Conservation (phyloP, 2,329 filamentous ascomycete species). For the Coleophoma cylindrospora region DNA sequence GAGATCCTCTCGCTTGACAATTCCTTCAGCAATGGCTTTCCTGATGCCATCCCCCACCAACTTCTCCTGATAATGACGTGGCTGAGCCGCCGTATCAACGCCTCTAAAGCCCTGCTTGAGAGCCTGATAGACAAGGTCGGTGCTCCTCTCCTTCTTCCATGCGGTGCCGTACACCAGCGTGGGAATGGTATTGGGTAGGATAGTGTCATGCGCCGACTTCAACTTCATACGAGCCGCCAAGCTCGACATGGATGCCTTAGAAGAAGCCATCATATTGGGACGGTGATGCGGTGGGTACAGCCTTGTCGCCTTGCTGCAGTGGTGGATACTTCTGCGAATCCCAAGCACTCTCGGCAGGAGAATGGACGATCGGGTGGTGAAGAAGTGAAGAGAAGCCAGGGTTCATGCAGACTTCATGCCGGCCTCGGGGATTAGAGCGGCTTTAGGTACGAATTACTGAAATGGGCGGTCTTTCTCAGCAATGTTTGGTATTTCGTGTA, state of each 20-base stretch:
- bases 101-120: slow-evolving; percentile 65
- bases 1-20: slow-evolving; percentile 54
- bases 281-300: not conserved
- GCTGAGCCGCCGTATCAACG: slow-evolving; percentile 75
- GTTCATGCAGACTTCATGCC: too few species aligned
- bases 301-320: not conserved
- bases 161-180: slow-evolving; percentile 72
- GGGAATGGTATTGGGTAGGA: slow-evolving; percentile 33
- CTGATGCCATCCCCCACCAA: slow-evolving; percentile 64
- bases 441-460: too few species aligned
- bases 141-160: slow-evolving; percentile 73
- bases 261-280: not conserved
- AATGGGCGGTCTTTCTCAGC: too few species aligned
- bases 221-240: not conserved
- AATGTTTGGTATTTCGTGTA: too few species aligned
- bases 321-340: too few species aligned
- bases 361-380: too few species aligned
- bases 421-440: too few species aligned
- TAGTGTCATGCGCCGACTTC: slow-evolving; percentile 1
- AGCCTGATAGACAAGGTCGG: slow-evolving; percentile 63
- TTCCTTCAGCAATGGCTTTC: slow-evolving; percentile 51
- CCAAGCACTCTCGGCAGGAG: too few species aligned
- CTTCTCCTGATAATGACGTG: slow-evolving; percentile 71
- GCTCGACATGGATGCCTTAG: not conserved
- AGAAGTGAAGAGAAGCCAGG: too few species aligned